Conservation (phyloP, 208 protist species). For the Acanthamoeba triangularis region DNA sequence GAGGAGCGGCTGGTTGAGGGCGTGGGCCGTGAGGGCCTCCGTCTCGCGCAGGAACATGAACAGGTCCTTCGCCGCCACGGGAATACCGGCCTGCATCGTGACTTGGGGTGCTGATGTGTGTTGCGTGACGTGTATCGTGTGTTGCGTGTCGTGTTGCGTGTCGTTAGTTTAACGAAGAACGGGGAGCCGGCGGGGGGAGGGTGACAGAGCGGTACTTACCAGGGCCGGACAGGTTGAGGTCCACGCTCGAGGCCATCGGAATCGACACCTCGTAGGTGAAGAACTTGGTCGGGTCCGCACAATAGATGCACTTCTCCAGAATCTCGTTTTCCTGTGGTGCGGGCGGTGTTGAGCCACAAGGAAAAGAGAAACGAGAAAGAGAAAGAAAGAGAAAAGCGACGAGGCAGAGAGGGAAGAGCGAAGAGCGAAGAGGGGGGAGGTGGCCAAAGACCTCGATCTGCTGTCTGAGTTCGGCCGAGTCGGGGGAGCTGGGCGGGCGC, state of each 20-base stretch:
- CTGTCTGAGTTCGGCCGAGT: not conserved
- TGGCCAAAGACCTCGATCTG: not conserved
- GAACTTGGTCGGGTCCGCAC: not conserved
- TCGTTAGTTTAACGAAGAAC: not conserved
- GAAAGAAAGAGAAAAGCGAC: not conserved
- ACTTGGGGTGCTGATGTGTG: not conserved
- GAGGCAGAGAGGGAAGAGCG: not conserved
- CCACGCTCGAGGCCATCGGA: not conserved
- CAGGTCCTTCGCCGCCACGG: slow-evolving; percentile 19
- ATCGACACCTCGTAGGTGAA: not conserved
- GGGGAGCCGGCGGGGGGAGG: not conserved
- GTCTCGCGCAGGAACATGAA: slow-evolving; percentile 46
- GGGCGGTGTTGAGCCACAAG: not conserved
- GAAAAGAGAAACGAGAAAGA: not conserved
- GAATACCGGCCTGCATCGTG: not conserved
- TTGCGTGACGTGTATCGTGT: not conserved
- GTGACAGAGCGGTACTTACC: not conserved
- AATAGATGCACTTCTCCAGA: slow-evolving; percentile 13
- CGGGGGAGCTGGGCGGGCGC: not conserved
- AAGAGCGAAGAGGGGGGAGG: not conserved
- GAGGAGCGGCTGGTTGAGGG: slow-evolving; percentile 16
- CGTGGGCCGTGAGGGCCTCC: not conserved
- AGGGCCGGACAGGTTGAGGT: not conserved
- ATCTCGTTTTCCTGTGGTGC: not conserved
- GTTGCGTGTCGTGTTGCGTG: not conserved